A percentile compares a stretch with the other conserved stretches of the same genome.
phyloP scores from a whole-genome alignment of 441 rosid species.

The Populus tomentosa region DNA sequence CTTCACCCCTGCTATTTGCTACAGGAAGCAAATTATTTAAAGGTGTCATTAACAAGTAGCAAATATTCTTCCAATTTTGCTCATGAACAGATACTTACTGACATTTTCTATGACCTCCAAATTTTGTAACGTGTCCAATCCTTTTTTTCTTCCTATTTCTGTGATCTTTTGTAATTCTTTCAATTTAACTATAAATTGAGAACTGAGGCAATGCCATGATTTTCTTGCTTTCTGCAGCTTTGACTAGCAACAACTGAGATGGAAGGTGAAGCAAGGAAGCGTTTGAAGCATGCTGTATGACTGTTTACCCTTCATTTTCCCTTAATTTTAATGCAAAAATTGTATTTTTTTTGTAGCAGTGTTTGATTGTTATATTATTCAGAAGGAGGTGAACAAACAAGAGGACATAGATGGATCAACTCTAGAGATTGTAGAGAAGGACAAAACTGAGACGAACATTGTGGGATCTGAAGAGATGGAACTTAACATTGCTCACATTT shows the following conservation, averaged over 20 bases:
- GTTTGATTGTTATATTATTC: constrained; percentile 4
- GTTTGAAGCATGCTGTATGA: constrained; percentile 48
- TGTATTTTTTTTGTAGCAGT: not conserved
- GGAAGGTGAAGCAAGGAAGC: constrained; percentile 53
- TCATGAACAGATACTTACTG: not conserved
- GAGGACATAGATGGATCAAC: constrained; percentile 28
- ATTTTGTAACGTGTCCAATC: not conserved
- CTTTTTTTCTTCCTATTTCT: not conserved
- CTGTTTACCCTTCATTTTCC: constrained; percentile 10
- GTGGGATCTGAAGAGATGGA: constrained; percentile 77
- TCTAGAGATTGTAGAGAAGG: constrained; percentile 40
- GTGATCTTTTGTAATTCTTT: not conserved
- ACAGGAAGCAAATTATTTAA: not conserved
- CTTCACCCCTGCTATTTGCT: not conserved
- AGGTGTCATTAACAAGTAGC: not conserved
- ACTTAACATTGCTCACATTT: constrained; percentile 44
- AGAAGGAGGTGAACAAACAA: constrained; percentile 48
- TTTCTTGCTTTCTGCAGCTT: constrained; percentile 13
- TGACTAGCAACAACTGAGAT: constrained; percentile 17
- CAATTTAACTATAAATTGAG: not conserved
- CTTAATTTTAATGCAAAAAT: constrained; percentile 1
- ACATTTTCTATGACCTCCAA: not conserved
- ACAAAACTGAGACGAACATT: constrained; percentile 40
- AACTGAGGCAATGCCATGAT: not conserved
- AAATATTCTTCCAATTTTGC: not conserved